phyloP scores from a whole-genome alignment of 306 rosid species.

The Parietaria judaica region DNA sequence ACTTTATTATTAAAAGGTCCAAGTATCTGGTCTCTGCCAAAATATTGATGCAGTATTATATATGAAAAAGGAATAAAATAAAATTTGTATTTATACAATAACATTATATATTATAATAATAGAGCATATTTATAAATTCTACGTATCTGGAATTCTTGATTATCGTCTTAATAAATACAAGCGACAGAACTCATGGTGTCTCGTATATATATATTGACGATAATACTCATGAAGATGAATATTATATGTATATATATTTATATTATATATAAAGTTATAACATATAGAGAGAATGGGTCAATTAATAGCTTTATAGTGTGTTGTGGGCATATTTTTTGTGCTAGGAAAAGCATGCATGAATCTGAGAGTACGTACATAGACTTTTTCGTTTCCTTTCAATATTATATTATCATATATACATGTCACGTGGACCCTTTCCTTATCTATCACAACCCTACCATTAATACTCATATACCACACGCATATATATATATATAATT shows the following conservation, averaged over 20 bases:
- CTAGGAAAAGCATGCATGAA: constrained; percentile 63
- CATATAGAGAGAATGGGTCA: constrained; percentile 8
- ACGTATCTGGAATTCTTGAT: no score
- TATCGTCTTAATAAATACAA: neutral
- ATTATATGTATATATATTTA: no score
- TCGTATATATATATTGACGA: neutral
- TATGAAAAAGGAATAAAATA: no score
- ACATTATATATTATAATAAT: no score
- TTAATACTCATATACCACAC: no score
- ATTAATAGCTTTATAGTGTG: constrained; percentile 4
- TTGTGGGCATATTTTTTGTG: neutral
- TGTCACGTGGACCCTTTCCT: constrained; percentile 32
- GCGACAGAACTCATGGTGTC: constrained; percentile 3
- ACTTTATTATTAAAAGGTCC: neutral
- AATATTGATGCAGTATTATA: no score
- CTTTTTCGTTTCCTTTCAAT: constrained; percentile 19
- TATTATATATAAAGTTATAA: neutral
- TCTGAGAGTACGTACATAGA: constrained; percentile 50
- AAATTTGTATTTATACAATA: no score
- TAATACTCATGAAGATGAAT: neutral
- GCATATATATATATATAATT: no score
- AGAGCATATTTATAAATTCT: no score
- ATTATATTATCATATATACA: constrained; percentile 3
- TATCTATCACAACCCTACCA: constrained; percentile 10
- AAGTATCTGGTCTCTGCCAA: neutral